Evolutionary conservation across 208 protist species (phyloP), one percentile per base, ranked within the genome.

Genomic region (Acanthamoeba triangularis): DNA sequence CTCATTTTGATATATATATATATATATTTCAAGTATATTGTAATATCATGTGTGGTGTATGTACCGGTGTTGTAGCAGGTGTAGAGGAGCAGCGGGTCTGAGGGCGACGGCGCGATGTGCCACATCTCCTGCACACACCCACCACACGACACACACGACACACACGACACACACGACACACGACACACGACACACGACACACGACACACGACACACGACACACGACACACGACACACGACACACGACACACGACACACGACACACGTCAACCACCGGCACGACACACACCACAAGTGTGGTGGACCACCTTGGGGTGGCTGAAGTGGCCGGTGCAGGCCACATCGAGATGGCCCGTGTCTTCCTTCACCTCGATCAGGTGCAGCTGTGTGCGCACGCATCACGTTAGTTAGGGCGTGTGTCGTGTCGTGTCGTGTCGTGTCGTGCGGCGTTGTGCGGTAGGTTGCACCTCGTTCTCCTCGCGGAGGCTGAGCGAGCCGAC

Each of bases 401-500:
- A 44, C 69, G 25, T 37, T 16, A 30, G 13, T 16, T 18, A 10
- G 30, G n/a, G 6, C 14, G 5, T 18, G 69, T 44, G 37, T 2
- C 7, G 33, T 20, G 6, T 0, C 10, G 49, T 54, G 49, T 54
- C 4, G 49, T 54, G 49, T 18, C 23, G 49, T 54, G 7, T 18
- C 11, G 25, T 33, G n/a, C 14, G n/a, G 14, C 54, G 14, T 25
- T 44, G 33, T 52, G 80, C 35, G 44, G 25, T n/a, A 4, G 14
- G 14, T n/a, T 11, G 59, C 25, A 93, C 88, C 88, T 93, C 65
- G 49, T 93, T 93, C 88, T 93, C 88, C 54, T 93, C 88, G 37
- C 69, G 61, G 7, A 93, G 41, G 35, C 88, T 74, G 28, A 78
- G 88, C 7, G 88, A 49, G 69, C 88, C 88, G 0, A 93, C 23